Base-by-base conservation (phyloP, 345 rosid species). In the Chamaenerion angustifolium region DNA sequence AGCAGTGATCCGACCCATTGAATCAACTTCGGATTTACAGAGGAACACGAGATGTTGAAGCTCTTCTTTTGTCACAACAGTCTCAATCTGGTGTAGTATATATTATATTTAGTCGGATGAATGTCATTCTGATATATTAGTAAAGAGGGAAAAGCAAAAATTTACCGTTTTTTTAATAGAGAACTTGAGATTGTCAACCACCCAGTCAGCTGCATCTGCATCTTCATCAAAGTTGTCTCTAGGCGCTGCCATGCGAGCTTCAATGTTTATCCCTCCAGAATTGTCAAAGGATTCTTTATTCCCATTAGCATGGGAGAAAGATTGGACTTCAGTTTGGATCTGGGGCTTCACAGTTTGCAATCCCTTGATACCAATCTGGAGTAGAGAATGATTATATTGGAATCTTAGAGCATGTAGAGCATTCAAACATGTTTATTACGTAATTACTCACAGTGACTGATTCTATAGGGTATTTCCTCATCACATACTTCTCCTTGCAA, bases 1-100 rank as follows among this genome's bases (percentile, higher is more conserved):
- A 45, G 96, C 99, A 43, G 82, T 71, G 61, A 88, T 77, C 56
- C 96, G 76, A 62, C 96, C 99, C 90, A 84, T 79, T 1, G 96
- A 86, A 57, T 88, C 84, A 60, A 75, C 80, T 71, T 92, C 99
- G 43, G 96, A 84, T 62, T 87, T 79, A 82, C 86, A 80, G 71
- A 85, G 70, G 52, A 62, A 58, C 27, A 74, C 70, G 59, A 92
- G 87, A 68, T 87, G 86, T 66, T 79, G 80, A 59, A 92, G 75
- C 80, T 92, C 99, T 48, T 84, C 84, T 63, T 79, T 85, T 43
- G 90, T 82, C 62, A 87, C 96, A 51, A 73, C 59, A 43, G 86
- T 95, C 71, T 92, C 94, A 61, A 88, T 81, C 99, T 92, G 60
- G 60, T 67, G 54, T 40, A 51, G 16, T 47, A n/a, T n/a, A n/a